phyloP scores from a whole-genome alignment of 805 yeast species.

The Komagataella pastoris region DNA sequence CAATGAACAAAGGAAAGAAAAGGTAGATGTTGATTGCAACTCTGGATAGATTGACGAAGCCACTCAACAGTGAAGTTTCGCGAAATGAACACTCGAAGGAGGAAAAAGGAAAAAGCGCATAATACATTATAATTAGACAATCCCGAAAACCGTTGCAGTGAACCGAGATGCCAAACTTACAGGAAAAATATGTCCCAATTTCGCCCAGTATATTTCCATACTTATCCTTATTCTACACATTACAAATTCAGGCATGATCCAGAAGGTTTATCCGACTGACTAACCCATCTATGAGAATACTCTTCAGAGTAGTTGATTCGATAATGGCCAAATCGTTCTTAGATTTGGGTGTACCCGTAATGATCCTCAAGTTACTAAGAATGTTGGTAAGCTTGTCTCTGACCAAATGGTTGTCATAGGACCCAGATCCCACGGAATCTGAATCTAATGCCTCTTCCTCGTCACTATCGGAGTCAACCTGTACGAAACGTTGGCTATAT shows the following conservation, averaged over 20 bases:
- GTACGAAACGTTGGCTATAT: not conserved
- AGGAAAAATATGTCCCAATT: not conserved
- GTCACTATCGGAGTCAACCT: not conserved
- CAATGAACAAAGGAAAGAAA: not conserved
- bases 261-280: not conserved
- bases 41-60: not conserved
- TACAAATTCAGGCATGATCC: not conserved
- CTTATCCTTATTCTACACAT: not conserved
- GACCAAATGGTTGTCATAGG: not conserved
- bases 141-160: not conserved
- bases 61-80: not conserved
- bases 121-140: not conserved
- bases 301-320: not conserved
- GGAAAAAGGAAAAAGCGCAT: not conserved
- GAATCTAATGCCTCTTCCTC: not conserved
- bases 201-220: not conserved
- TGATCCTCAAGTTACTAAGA: not conserved
- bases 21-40: not conserved
- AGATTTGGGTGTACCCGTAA: not conserved
- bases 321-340: not conserved
- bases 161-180: too few species aligned
- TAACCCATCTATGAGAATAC: not conserved
- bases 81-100: not conserved
- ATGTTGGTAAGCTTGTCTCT: not conserved
- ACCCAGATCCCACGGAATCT: not conserved